Evolutionary conservation across 2,329 filamentous ascomycete genomes (phyloP).

Genomic region (Ceratocystis cubensis): DNA sequence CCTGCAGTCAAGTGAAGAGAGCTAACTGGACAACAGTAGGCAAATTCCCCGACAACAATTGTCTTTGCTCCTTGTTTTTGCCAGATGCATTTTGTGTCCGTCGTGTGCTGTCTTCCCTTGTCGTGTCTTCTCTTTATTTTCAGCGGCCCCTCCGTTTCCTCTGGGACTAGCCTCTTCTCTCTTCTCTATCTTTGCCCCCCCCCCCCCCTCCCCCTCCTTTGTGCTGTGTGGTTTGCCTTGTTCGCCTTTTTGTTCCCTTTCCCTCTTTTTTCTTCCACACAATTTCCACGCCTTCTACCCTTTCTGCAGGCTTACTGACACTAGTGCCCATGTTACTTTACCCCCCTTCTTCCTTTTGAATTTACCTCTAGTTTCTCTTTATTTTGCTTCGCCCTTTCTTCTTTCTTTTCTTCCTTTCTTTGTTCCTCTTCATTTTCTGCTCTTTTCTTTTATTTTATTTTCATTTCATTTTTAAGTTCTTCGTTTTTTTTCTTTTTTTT

Average conservation of each 20-base stretch:
- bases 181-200: neutral
- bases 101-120: neutral
- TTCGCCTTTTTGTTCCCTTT: conserved; percentile 3
- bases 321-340: conserved; percentile 7
- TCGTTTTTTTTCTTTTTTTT: neutral
- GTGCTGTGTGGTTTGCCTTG: conserved; percentile 2
- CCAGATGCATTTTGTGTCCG: neutral
- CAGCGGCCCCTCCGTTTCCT: conserved; percentile 18
- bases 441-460: neutral
- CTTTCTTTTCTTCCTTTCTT: neutral
- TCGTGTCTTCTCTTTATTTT: conserved; percentile 9
- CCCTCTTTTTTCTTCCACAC: conserved; percentile 5
- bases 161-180: neutral
- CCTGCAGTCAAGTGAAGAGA: neutral
- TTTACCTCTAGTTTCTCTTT: neutral
- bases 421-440: neutral
- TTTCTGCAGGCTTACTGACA: conserved; percentile 1
- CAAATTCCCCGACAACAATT: conserved; percentile 7
- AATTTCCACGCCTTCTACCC: conserved; percentile 18
- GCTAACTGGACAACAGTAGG: neutral
- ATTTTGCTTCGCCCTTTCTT: neutral
- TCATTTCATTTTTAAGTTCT: neutral
- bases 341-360: conserved; percentile 2
- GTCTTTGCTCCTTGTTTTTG: conserved; percentile 7
- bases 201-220: neutral